Evolutionary conservation across 768 basidiomycete genomes (phyloP), one percentile per base, ranked within the genome.

Genomic region (Rhodotorula paludigena): DNA sequence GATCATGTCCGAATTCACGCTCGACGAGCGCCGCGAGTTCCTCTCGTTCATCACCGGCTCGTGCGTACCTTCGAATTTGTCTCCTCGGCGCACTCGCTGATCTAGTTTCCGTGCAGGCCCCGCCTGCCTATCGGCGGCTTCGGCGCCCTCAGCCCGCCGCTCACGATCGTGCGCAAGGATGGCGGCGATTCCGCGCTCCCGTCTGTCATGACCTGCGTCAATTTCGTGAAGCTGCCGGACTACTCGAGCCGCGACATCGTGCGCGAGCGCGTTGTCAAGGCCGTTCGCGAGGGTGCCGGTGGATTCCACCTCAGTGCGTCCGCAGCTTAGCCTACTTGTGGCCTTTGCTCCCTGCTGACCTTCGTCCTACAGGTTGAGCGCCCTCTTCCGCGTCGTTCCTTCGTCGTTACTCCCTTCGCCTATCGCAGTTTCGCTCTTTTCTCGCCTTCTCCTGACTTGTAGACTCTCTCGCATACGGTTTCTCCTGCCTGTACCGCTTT

Each of bases 121-220:
- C 60, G 72, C 48, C 57, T 75, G 4, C 68, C 66, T 25, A 52
- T 47, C 62, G 56, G 72, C 89, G 92, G 92, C 53, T 99, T 98
- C 88, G 87, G 90, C 64, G 92, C 91, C 10, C 83, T 99, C 58
- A 92, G 89, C 73, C 96, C 96, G 3, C 85, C 89, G 5, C 83
- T 99, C 65, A 99, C 96, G 4, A 93, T 99, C 30, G 94, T 99
- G 28, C 87, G 94, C 69, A 98, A 98, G 79, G 92, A 90, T 15
- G 92, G 94, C 73, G 96, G 97, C 78, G 82, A 74, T 38, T 57
- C 67, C 1, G 57, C 53, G 8, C 89, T 12, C 89, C 93, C 93
- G 0, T 93, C 90, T 75, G 93, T 97, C 38, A 98, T 98, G 96
- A 98, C 96, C 7, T 99, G 96, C 78, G 23, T 53, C 33, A 36